phyloP scores from a whole-genome alignment of 2,329 filamentous ascomycete genomes.

The Catunica adiposa region DNA sequence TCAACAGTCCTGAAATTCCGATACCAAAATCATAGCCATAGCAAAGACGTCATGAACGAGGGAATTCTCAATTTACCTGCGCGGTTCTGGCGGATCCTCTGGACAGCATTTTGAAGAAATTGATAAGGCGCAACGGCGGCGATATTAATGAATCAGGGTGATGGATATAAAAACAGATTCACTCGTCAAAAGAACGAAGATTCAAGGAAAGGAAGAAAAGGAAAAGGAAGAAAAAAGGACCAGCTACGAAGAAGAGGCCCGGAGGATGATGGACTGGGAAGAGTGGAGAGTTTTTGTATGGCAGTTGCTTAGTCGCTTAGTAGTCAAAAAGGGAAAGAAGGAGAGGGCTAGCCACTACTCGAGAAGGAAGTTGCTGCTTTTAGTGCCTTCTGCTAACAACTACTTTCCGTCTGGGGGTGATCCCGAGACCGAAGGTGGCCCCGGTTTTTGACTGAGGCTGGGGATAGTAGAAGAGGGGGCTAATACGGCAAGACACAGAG shows the following conservation, averaged over 20 bases:
- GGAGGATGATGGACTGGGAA: slow-evolving; percentile 7
- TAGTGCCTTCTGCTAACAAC: not conserved
- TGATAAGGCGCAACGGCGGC: slow-evolving; percentile 13
- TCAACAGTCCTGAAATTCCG: no score
- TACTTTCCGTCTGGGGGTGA: not conserved
- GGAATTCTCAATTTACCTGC: slow-evolving; percentile 31
- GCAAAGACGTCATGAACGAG: slow-evolving; percentile 4
- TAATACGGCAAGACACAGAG: no score
- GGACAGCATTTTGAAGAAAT: slow-evolving; percentile 35
- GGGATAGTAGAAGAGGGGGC: no score
- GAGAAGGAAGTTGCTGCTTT: not conserved
- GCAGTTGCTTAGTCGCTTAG: not conserved
- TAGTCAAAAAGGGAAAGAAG: not conserved
- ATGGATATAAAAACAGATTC: slow-evolving; percentile 5
- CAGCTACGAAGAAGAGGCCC: slow-evolving; percentile 3
- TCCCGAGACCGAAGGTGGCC: not conserved
- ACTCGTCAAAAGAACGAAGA: not conserved
- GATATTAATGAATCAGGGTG: slow-evolving; percentile 6
- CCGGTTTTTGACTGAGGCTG: not conserved
- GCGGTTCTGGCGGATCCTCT: slow-evolving; percentile 39
- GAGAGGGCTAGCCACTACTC: not conserved
- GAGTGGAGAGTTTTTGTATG: not conserved
- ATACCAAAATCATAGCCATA: slow-evolving; percentile 6
- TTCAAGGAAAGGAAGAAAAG: slow-evolving; percentile 2
- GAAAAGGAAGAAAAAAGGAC: slow-evolving; percentile 4